Percentiles rank a stretch among this genome's conserved stretches.
phyloP scores from a whole-genome alignment of 176 grass and related monocot genomes.

The Cenchrus americanus region DNA sequence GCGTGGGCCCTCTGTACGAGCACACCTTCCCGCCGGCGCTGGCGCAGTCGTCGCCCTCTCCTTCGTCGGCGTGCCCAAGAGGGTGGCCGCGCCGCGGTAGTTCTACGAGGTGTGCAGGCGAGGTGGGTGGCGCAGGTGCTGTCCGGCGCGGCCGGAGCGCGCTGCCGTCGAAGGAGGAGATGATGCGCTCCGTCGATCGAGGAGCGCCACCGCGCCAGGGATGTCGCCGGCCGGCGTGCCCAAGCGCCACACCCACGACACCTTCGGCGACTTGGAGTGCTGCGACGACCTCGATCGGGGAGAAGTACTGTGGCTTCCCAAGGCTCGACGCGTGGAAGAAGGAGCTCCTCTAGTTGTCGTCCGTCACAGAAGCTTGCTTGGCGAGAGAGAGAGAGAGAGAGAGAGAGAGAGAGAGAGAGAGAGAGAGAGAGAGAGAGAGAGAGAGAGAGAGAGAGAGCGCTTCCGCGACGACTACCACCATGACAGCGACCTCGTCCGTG shows the following conservation, averaged over 20 bases:
- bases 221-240: constrained; percentile 31
- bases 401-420: too few relatives aligned
- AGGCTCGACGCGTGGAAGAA: not conserved
- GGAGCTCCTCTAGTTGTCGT: not conserved
- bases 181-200: constrained; percentile 12
- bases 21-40: constrained; percentile 51
- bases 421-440: too few relatives aligned
- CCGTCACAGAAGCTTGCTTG: accelerated
- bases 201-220: constrained; percentile 16
- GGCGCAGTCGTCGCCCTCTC: constrained; percentile 32
- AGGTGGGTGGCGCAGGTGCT: constrained; percentile 55
- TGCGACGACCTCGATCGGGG: constrained; percentile 1
- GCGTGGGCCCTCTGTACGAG: constrained; percentile 52
- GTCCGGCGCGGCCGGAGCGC: constrained; percentile 27
- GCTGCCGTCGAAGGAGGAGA: constrained; percentile 40
- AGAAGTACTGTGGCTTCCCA: not conserved
- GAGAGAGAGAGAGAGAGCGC: not conserved
- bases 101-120: constrained; percentile 45
- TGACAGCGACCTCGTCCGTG: not conserved
- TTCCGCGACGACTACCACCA: not conserved
- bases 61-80: constrained; percentile 13
- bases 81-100: not conserved
- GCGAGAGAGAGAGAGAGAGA: too few relatives aligned
- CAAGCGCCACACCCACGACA: constrained; percentile 5
- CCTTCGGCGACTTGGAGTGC: not conserved